Evolutionary conservation across 2,329 filamentous ascomycete genomes (phyloP), one percentile per base, ranked within the genome.

Genomic region (Aspergillus latus): DNA sequence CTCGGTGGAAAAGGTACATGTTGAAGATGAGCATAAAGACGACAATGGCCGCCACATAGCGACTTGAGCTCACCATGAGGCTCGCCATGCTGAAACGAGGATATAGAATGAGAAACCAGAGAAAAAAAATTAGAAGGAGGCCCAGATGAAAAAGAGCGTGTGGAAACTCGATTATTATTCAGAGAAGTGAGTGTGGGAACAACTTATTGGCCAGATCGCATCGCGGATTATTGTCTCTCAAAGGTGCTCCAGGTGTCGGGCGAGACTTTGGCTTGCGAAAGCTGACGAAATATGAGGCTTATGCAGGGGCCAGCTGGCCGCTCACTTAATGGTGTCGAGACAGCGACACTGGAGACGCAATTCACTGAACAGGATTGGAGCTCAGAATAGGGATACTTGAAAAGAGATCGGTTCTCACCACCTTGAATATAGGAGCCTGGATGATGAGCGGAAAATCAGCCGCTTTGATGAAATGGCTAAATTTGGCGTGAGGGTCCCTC

Each of bases 1-100:
- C 53, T 37, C 54, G 53, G 26, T 59, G 45, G 49, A 59, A 59
- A 30, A 59, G 57, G 40, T 59, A 59, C 49, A 59, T 47, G 30
- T 59, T 59, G 28, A 59, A 52, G 10, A 54, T 40, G 45, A 59
- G 49, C 42, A 59, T 49, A 36, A 52, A 42, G 21, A 50, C 44
- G n/a, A 59, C 40, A 26, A 57, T 46, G 29, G 43, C n/a, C 7
- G 39, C 43, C n/a, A 44, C 54, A 37, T 52, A 56, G 42, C 57
- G 57, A 29, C 49, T 57, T 5, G 52, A 30, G 46, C 46, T 54
- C 16, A 30, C 49, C 30, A 54, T 36, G 21, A 49, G 37, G 28
- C 36, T 16, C 28, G 44, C 52, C 52, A 54, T 54, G 1, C 16
- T 49, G 21, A 39, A 29, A 44, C n/a, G 30, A 52, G 36, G 29